A percentile compares a stretch with the other conserved stretches of the same genome.
Conservation (phyloP, 495 filamentous ascomycete genomes). For the Aspergillus olivimuriae region DNA sequence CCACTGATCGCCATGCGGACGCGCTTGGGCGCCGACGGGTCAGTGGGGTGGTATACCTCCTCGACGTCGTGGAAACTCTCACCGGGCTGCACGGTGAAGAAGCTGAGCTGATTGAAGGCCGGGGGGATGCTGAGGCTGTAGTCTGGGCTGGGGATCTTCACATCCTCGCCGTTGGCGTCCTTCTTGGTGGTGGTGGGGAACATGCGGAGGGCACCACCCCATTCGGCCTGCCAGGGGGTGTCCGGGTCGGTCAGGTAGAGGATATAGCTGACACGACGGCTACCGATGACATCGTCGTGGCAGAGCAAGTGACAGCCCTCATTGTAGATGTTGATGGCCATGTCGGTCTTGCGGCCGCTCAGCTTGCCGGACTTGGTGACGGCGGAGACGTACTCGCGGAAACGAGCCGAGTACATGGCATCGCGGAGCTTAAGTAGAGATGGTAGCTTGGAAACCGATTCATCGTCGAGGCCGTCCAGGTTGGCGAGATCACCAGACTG, state of each 20-base stretch:
- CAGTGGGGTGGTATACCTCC: conserved; percentile 79
- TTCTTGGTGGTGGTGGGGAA: conserved; percentile 71
- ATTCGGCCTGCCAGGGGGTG: conserved; percentile 81
- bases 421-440: conserved; percentile 82
- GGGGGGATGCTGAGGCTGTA: conserved; percentile 75
- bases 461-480: conserved; percentile 83
- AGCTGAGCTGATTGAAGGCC: conserved; percentile 93
- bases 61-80: conserved; percentile 98
- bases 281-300: conserved; percentile 98
- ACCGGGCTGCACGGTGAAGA: conserved; percentile 96
- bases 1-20: conserved; percentile 96
- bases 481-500: conserved; percentile 97
- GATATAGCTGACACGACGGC: conserved; percentile 88
- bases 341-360: conserved; percentile 93
- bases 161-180: conserved; percentile 57
- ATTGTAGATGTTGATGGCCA: conserved; percentile 98
- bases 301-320: conserved; percentile 93
- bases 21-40: conserved; percentile 57
- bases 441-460: conserved; percentile 73
- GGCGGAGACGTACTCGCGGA: conserved; percentile 79
- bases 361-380: conserved; percentile 81
- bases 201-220: conserved; percentile 88
- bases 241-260: conserved; percentile 94
- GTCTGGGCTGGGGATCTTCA: conserved; percentile 70
- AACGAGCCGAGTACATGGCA: conserved; percentile 83